phyloP scores from a whole-genome alignment of 106 monocot genomes.

The Gastrodia elata region DNA sequence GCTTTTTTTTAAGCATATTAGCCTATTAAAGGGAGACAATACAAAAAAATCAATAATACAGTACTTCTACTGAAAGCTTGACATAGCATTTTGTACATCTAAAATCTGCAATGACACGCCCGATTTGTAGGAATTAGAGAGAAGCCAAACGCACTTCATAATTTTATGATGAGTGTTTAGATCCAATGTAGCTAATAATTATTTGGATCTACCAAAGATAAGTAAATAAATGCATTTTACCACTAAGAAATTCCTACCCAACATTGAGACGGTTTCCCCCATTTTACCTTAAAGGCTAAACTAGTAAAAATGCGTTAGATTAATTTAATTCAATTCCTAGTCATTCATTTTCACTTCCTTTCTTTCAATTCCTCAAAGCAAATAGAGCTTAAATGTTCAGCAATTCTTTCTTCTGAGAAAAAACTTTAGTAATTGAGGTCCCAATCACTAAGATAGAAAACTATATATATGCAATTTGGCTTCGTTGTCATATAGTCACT shows the following conservation, averaged over 20 bases:
- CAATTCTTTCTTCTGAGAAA: neutral
- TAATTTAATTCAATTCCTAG: too few species aligned
- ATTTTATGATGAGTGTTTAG: neutral
- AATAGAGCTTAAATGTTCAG: neutral
- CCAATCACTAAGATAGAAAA: neutral
- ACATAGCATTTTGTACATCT: neutral
- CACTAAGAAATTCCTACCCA: neutral
- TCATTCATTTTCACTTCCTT: neutral
- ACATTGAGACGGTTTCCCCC: too few species aligned
- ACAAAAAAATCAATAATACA: neutral
- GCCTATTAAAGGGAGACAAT: neutral
- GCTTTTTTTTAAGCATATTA: too few species aligned
- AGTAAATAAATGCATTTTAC: neutral
- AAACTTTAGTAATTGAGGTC: neutral
- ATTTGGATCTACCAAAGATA: neutral
- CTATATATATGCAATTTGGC: neutral
- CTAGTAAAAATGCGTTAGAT: too few species aligned
- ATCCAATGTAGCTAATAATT: neutral
- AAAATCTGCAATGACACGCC: neutral
- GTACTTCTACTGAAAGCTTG: neutral
- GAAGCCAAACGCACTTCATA: neutral
- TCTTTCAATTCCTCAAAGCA: neutral
- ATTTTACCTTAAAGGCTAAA: too few species aligned
- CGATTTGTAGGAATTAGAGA: neutral
- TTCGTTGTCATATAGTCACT: neutral